Base-by-base conservation (phyloP, 2,329 filamentous ascomycete species). In the Beauveria brongniartii region DNA sequence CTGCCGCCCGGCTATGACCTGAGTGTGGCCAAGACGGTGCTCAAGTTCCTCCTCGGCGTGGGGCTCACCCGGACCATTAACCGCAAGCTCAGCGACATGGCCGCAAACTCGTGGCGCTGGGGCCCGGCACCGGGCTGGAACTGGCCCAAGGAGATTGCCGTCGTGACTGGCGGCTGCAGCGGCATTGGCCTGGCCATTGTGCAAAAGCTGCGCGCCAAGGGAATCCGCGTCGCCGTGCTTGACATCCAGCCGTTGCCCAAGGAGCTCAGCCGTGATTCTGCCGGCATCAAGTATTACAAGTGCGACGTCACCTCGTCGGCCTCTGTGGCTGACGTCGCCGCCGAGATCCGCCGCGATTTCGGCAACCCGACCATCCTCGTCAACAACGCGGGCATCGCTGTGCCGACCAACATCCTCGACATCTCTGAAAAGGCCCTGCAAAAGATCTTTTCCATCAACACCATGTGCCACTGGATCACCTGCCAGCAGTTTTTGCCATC, bases 141-240 rank as follows among this genome's bases (percentile, higher is more conserved):
- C 55, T 66, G 63, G 65, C 43, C 55, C 9, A 43, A 47, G 6
- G 65, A 66, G 64, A 63, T 90, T 46, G 83, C 87, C 2, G 77
- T 90, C 46, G 79, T 91, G n/a, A 91, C 88, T 0, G 88, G 89
- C 16, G 88, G 88, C 9, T 84, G 84, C 51, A 82, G 83, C 61
- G 88, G 88, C 0, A 90, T 91, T 66, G 88, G 89, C 7, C 81
- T 79, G 43, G 75, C 80, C 44, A 78, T 89, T 3, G 85, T 86
- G 3, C 75, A 78, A 61, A 71, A 85, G 56, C 76, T 92, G 22
- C 82, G 81, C 0, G 80, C 82, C 67, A 76, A 73, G 61, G 82
- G 82, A 0, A 77, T 87, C 65, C 86, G 82, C 64, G 85, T 90
- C n/a, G 85, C 84, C 0, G 83, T 90, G 2, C 69, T 91, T 26